Conservation (phyloP, 1,284 basidiomycete species). For the Lignosus rhinocerotis region DNA sequence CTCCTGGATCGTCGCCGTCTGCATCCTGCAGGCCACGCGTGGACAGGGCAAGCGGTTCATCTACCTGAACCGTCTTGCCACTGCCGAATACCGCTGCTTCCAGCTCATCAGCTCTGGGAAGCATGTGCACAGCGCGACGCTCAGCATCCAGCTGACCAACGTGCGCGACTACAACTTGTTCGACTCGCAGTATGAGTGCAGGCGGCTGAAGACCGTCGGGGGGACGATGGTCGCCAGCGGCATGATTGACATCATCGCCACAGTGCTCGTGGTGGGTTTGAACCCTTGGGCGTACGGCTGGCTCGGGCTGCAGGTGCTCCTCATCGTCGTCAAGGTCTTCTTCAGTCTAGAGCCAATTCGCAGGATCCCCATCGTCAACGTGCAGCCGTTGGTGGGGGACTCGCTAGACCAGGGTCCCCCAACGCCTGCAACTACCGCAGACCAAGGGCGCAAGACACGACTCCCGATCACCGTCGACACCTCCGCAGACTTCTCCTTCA, state of each 20-base stretch:
- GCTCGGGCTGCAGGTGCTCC: conserved; percentile 8
- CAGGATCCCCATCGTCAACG: conserved; percentile 9
- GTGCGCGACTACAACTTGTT: conserved; percentile 18
- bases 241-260: conserved; percentile 14
- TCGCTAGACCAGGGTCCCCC: background rate
- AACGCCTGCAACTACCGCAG: background rate
- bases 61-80: conserved; percentile 9
- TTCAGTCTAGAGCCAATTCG: conserved; percentile 18
- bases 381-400: conserved; percentile 6
- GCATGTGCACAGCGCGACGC: conserved; percentile 11
- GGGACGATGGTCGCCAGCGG: conserved; percentile 10
- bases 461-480: conserved; percentile 9
- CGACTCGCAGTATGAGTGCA: conserved; percentile 11
- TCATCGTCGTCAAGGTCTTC: conserved; percentile 13
- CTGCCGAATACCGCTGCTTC: conserved; percentile 18
- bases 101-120: conserved; percentile 13
- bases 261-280: conserved; percentile 14
- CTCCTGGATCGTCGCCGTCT: conserved; percentile 6
- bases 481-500: conserved; percentile 2
- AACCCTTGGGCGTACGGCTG: conserved; percentile 17
- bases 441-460: conserved; percentile 2
- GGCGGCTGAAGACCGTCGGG: conserved; percentile 5
- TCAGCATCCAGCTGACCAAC: conserved; percentile 16
- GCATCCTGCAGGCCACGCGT: conserved; percentile 5
- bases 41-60: conserved; percentile 12